Evolutionary conservation across 768 basidiomycete species (phyloP), one percentile per base, ranked within the genome.

Genomic region (Lactifluus volemus): DNA sequence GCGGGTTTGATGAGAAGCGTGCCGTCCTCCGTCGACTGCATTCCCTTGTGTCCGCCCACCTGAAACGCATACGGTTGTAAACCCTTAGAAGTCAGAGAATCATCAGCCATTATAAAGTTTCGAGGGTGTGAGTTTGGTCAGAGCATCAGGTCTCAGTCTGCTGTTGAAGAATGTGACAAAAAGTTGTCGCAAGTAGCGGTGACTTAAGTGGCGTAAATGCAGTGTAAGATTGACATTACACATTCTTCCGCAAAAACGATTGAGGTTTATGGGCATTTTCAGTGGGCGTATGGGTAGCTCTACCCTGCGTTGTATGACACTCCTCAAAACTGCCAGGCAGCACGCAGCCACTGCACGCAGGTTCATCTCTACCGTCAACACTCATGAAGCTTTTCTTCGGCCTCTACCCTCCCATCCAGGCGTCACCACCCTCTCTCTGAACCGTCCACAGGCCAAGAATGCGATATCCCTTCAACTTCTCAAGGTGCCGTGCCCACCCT

Each of bases 1-100:
- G 85, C 81, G 6, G 86, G 83, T 72, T 96, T 95, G 76, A 93
- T 85, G 47, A 96, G 73, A n/a, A 92, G 81, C 1, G 84, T 84
- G 14, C 82, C 84, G 66, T 90, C 87, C 63, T 84, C 85, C 4
- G 82, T 84, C 5, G 83, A 76, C 48, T 82, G 76, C n/a, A 95
- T 80, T 19, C 86, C 85, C 4, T 81, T 70, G 68, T 96, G 93
- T 0, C 92, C 92, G 19, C 88, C 91, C 53, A 95, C 91, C 73
- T 93, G 88, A 19, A 79, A 73, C 10, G 70, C 70, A 29, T 86
- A 76, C 2, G 78, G 74, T 21, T 57, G 50, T 5, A 49, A 14
- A 11, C 29, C 45, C 11, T 5, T 6, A 15, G 59, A 17, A 21
- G 17, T 42, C 30, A n/a, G 12, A 38, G 45, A 39, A 19, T 45